Evolutionary conservation across 352 stramenopile species (phyloP).

Genomic region (Pythium phragmitis): DNA sequence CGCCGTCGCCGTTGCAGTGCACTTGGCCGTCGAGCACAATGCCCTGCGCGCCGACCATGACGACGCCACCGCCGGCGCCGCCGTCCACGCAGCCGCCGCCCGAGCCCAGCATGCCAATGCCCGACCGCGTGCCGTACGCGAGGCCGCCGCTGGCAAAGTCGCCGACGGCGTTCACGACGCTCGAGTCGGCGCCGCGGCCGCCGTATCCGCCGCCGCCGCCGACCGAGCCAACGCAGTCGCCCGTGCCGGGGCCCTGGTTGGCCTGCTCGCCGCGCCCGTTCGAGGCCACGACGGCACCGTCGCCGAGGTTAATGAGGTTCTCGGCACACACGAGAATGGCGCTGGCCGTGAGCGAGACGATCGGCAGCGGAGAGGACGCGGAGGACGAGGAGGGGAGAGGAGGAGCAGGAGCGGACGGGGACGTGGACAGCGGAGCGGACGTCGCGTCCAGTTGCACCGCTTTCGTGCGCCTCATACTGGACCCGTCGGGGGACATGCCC

Average conservation of each 20-base stretch:
- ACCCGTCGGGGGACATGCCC: slow-evolving; percentile 15
- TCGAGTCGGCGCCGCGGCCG: slow-evolving; percentile 68
- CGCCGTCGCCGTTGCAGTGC: slow-evolving; percentile 63
- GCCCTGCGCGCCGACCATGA: slow-evolving; percentile 57
- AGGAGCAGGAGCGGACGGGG: not conserved
- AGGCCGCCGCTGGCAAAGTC: slow-evolving; percentile 66
- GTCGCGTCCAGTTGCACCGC: not conserved
- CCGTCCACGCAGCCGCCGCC: slow-evolving; percentile 68
- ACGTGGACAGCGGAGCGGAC: not conserved
- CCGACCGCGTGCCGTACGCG: slow-evolving; percentile 63
- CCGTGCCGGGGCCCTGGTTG: slow-evolving; percentile 63
- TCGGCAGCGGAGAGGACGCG: not conserved
- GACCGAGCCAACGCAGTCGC: slow-evolving; percentile 53
- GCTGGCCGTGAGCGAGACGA: slow-evolving; percentile 44
- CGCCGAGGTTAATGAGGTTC: slow-evolving; percentile 44
- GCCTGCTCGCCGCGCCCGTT: slow-evolving; percentile 62
- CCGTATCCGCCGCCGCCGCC: slow-evolving; percentile 72
- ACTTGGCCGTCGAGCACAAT: slow-evolving; percentile 74
- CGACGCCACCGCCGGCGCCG: slow-evolving; percentile 64
- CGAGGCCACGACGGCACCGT: slow-evolving; percentile 43
- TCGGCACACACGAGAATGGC: slow-evolving; percentile 63
- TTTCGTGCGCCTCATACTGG: not conserved
- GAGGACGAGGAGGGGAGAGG: not conserved
- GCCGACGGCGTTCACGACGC: slow-evolving; percentile 42
- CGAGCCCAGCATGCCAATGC: slow-evolving; percentile 66